Conservation (phyloP, 257 asterid species). For the Cordia subcordata region DNA sequence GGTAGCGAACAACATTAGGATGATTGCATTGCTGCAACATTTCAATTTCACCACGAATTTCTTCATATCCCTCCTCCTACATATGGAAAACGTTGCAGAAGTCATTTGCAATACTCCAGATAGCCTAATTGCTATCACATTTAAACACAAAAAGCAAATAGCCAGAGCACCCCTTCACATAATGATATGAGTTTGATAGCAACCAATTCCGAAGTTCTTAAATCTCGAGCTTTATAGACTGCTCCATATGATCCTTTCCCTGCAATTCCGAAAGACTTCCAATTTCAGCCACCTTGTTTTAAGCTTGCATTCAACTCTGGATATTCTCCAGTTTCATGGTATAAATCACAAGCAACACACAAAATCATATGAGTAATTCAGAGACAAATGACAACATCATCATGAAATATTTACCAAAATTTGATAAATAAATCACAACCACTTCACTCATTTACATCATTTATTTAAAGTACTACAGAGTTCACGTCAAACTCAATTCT, state of each 20-base stretch:
- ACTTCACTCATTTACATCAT: too few species aligned
- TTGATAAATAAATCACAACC: too few species aligned
- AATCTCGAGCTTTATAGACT: conserved; percentile 94
- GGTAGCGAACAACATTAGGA: conserved; percentile 99
- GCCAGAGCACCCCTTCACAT: conserved; percentile 83
- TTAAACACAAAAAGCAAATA: conserved; percentile 2
- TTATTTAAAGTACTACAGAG: too few species aligned
- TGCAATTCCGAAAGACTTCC: conserved; percentile 26
- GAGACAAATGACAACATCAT: background rate
- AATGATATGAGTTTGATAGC: conserved; percentile 96
- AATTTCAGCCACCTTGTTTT: conserved; percentile 18
- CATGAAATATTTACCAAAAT: too few species aligned
- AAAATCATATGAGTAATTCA: too few species aligned
- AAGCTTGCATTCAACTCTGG: background rate
- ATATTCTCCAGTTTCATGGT: too few species aligned
- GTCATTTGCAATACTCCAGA: conserved; percentile 5
- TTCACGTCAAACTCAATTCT: too few species aligned
- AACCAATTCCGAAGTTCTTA: conserved; percentile 83
- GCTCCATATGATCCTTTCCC: conserved; percentile 99
- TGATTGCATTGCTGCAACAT: conserved; percentile 99
- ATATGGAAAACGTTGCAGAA: conserved; percentile 17
- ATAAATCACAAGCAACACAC: background rate
- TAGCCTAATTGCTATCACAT: conserved; percentile 6
- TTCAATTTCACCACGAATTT: conserved; percentile 95
- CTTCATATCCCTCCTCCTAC: conserved; percentile 99